Base-by-base conservation (phyloP, 148 eudicot species). In the Pharnaceum exiguum region DNA sequence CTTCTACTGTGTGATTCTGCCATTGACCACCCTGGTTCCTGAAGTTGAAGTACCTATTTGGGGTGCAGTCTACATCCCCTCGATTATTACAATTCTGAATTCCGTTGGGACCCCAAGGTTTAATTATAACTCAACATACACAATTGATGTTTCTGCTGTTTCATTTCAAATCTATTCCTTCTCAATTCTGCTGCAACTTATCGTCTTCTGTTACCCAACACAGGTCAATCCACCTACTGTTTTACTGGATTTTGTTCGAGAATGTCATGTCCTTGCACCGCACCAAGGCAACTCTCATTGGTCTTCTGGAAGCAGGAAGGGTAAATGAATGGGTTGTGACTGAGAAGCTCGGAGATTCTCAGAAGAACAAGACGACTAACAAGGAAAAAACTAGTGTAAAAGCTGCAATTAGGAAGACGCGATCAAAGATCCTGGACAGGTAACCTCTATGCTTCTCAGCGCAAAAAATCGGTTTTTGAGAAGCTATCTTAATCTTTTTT, bases 311-410 rank as follows among this genome's bases (percentile, higher is more conserved):
- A 57, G 87, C 84, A 10, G 89, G 89, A 21, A 82, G 99, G 56
- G 96, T 66, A 2, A 94, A 94, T 29, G 99, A 94, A 67, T 94
- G 99, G 99, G 89, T 94, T 54, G 99, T 94, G 59, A 94, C 99
- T 45, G 99, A 94, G 69, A 94, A 94, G 39, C 81, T 94, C 9
- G 99, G 99, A 53, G 99, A 94, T 69, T 60, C 79, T 48, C 68
- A 81, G 60, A 93, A 83, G 71, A 79, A 64, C 70, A 94, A 89
- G 60, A 52, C 74, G 43, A 72, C 59, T 46, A 46, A 57, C 10
- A 68, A 68, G 45, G 77, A 73, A 56, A 77, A 68, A 16, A 17
- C 62, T 55, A 69, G 67, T 48, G 9, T 65, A 45, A 87, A 83
- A 75, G 31, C 58, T 50, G 77, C 71, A 10, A 42, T 71, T 4